These are phyloP conservation scores for Phyllosticta citribraziliensis DNA, from an alignment of 2,329 filamentous ascomycete species.

Conservation along the genomic window DNA sequence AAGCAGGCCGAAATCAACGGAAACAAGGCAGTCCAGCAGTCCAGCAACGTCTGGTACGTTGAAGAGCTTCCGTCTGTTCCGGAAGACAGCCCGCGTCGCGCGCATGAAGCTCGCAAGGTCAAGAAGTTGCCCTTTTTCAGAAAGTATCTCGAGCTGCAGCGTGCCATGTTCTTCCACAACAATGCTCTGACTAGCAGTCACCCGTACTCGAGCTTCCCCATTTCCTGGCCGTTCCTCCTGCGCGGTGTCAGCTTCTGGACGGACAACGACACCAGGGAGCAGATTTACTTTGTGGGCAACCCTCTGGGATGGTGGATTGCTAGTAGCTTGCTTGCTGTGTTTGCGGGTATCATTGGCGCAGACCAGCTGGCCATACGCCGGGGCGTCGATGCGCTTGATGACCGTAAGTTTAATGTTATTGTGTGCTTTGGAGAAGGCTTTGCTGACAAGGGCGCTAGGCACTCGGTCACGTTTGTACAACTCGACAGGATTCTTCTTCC, in stretches of 20 bases:
- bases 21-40: slow-evolving; percentile 86
- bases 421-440: background rate
- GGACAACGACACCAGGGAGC: slow-evolving; percentile 83
- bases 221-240: slow-evolving; percentile 96
- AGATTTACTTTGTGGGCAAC: slow-evolving; percentile 98
- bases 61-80: slow-evolving; percentile 81
- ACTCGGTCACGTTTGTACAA: slow-evolving; percentile 93
- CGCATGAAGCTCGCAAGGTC: slow-evolving; percentile 66
- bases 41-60: slow-evolving; percentile 89
- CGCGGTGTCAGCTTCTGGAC: slow-evolving; percentile 99
- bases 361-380: slow-evolving; percentile 90
- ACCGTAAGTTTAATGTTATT: slow-evolving; percentile 55
- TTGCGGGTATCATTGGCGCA: slow-evolving; percentile 80
- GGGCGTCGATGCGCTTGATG: slow-evolving; percentile 85
- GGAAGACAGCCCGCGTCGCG: slow-evolving; percentile 59
- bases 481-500: slow-evolving; percentile 97
- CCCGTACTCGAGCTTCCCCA: slow-evolving; percentile 87
- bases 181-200: slow-evolving; percentile 95
- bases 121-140: slow-evolving; percentile 79
- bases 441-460: slow-evolving; percentile 42
- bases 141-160: slow-evolving; percentile 94
- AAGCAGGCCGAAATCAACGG: slow-evolving; percentile 99
- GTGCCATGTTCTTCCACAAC: slow-evolving; percentile 99
- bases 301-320: slow-evolving; percentile 96
- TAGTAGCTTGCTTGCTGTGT: slow-evolving; percentile 85